phyloP scores from a whole-genome alignment of 1,139 yeast species.

The Blastobotrys petasosporus region DNA sequence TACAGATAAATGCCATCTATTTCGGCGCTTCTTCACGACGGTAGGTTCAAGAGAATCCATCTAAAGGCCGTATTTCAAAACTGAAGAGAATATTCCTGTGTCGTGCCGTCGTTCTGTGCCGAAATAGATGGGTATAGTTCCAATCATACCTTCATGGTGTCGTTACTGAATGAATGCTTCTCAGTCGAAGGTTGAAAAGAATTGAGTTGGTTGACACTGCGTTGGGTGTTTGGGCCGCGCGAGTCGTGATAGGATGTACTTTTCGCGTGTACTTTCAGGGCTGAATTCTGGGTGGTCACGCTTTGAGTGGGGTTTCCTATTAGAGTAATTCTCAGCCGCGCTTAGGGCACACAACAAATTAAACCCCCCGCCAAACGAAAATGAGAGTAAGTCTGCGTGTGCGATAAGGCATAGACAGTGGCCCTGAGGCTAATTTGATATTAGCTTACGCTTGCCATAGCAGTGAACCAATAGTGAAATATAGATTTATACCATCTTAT shows the following conservation, averaged over 20 bases:
- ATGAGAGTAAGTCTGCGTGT: no score
- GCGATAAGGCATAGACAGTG: no score
- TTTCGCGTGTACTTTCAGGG: neutral
- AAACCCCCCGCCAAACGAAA: no score
- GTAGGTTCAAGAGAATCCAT: neutral
- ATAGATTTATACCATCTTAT: no score
- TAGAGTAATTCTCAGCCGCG: neutral
- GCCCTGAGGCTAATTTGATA: no score
- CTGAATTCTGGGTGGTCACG: neutral
- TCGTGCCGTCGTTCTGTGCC: neutral
- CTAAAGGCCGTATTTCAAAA: no score
- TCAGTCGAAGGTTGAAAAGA: neutral
- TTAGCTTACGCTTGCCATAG: no score
- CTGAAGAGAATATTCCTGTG: neutral
- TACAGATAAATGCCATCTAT: neutral
- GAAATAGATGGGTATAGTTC: neutral
- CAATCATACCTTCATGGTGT: constrained; percentile 3
- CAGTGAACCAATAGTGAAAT: no score
- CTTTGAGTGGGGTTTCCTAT: neutral
- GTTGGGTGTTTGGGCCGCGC: neutral
- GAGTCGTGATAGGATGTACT: neutral
- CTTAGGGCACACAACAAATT: no score
- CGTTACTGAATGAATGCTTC: constrained; percentile 2
- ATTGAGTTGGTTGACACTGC: neutral
- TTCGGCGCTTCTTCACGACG: neutral